Base-by-base conservation (phyloP, 805 yeast species). In the Kodamaea nitidulidarum region DNA sequence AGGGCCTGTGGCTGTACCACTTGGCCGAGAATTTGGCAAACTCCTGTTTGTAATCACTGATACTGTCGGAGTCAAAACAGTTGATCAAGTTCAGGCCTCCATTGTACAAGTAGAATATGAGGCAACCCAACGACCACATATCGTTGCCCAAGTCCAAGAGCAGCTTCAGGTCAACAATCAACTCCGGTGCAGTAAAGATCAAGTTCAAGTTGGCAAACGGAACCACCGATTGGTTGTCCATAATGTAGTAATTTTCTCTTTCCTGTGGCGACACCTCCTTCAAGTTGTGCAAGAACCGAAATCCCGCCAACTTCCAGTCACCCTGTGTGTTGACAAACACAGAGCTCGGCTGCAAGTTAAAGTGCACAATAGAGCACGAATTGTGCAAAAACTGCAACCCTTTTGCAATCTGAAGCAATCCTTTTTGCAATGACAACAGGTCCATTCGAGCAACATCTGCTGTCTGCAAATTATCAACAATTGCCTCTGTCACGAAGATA, bases 281-380 rank as follows among this genome's bases (percentile, higher is more conserved):
- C 57, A 64, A 74, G 52, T 64, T 75, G 46, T 66, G 66, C n/a
- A 69, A 40, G 39, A 68, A 68, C 35, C 54, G 55, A 43, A 93
- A 72, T 0, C 97, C 97, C 5, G 84, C 75, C 2, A 93, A 57
- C 58, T 91, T 93, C 98, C 98, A 93, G 61, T 93, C 98, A 4
- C 95, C 90, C 48, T 80, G 84, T 28, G 79, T 83, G 48, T 84
- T 90, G 14, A 91, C 75, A 41, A 84, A 75, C 1, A 93, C 70
- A 0, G 95, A 76, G 7, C 75, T 65, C 1, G 98, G 98, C 46
- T 80, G 80, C 24, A 93, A 48, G 47, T 88, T 85, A 47, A 85
- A 58, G 61, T 91, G 96, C 5, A 85, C 82, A 18, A 79, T 74
- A 18, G 80, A 73, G 15, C 95, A 84, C 43, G 78, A 76, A 39